phyloP scores from a whole-genome alignment of 1,284 basidiomycete species.

The Salmacisia buchloeana region DNA sequence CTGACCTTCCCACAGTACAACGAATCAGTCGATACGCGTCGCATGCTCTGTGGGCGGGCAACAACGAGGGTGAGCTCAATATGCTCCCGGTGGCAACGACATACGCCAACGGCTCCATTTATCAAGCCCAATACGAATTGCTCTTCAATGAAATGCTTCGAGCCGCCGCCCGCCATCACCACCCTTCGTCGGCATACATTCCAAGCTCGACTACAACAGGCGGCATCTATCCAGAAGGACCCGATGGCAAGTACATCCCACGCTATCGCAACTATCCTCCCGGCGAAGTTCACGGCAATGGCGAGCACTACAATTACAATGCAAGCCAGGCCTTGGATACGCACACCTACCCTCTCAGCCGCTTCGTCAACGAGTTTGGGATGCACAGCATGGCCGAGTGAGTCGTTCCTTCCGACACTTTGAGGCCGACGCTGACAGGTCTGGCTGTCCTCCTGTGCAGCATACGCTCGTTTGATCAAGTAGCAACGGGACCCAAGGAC shows the following conservation, averaged over 20 bases:
- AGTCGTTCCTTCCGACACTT: background rate
- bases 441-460: too few species aligned
- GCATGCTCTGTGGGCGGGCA: conserved; percentile 22
- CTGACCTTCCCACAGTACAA: background rate
- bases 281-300: conserved; percentile 58
- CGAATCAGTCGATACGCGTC: conserved; percentile 4
- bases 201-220: conserved; percentile 60
- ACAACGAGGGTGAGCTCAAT: conserved; percentile 33
- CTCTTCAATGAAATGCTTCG: conserved; percentile 57
- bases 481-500: conserved; percentile 47
- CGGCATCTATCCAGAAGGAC: conserved; percentile 58
- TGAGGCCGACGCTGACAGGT: too few species aligned
- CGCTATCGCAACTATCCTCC: conserved; percentile 58
- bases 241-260: conserved; percentile 54
- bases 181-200: conserved; percentile 61
- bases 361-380: conserved; percentile 64
- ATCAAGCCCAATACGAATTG: conserved; percentile 21
- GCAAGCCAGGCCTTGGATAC: conserved; percentile 59
- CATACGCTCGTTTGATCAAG: background rate
- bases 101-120: conserved; percentile 15
- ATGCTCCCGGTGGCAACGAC: conserved; percentile 18
- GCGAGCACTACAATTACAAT: conserved; percentile 58
- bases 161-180: conserved; percentile 56
- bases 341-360: conserved; percentile 58
- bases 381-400: conserved; percentile 61